Evolutionary conservation across 495 filamentous ascomycete genomes (phyloP).

Genomic region (Venustampulla echinocandica): DNA sequence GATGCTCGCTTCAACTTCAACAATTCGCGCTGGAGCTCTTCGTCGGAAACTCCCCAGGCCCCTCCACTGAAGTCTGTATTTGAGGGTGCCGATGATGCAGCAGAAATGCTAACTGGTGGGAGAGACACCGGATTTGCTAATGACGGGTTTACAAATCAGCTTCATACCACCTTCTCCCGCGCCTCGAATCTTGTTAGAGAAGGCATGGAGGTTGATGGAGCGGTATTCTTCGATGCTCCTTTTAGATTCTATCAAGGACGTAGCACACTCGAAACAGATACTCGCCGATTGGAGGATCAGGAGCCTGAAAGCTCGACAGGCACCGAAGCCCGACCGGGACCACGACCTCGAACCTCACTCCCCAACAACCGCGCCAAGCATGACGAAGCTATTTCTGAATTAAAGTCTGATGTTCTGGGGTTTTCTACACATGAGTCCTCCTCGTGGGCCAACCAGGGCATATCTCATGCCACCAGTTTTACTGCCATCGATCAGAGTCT

Average conservation of each 20-base stretch:
- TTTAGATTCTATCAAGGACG: slow-evolving; percentile 20
- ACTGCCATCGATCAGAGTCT: slow-evolving; percentile 13
- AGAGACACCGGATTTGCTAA: slow-evolving; percentile 13
- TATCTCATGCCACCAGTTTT: neutral
- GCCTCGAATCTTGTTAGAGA: slow-evolving; percentile 41
- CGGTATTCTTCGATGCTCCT: slow-evolving; percentile 42
- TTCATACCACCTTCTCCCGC: slow-evolving; percentile 30
- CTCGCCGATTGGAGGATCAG: neutral
- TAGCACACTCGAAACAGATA: slow-evolving; percentile 10
- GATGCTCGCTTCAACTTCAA: slow-evolving; percentile 12
- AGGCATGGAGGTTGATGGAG: slow-evolving; percentile 40
- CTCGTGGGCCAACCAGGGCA: slow-evolving; percentile 7
- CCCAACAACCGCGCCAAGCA: neutral
- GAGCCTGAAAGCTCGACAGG: slow-evolving; percentile 4
- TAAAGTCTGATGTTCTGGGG: slow-evolving; percentile 13
- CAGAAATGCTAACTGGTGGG: neutral
- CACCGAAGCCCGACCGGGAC: slow-evolving; percentile 5
- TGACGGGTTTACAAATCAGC: slow-evolving; percentile 23
- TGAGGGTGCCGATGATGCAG: slow-evolving; percentile 11
- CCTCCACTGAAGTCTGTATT: slow-evolving; percentile 15
- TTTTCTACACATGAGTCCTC: slow-evolving; percentile 7
- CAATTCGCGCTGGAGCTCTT: slow-evolving; percentile 10
- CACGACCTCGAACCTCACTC: neutral
- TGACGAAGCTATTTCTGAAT: neutral
- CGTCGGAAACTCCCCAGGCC: neutral